Evolutionary conservation across 805 yeast species (phyloP).

Genomic region (Suhomyces xylopsoci): DNA sequence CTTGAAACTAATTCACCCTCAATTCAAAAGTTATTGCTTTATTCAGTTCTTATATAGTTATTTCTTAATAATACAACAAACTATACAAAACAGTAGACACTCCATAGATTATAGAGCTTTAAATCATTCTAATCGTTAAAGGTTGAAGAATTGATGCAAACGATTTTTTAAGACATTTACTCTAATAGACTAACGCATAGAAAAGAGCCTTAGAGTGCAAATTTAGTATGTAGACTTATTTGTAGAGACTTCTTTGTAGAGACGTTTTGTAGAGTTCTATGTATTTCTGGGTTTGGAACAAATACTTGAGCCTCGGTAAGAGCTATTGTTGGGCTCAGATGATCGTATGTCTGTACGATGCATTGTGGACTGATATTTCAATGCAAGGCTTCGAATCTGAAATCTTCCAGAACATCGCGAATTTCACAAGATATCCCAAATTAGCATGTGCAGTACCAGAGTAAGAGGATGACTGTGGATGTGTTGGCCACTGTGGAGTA

Average conservation of each 20-base stretch:
- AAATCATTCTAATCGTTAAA: too few relatives aligned
- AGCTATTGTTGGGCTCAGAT: not conserved
- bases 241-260: too few relatives aligned
- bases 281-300: not conserved
- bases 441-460: not conserved
- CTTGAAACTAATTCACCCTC: too few relatives aligned
- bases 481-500: not conserved
- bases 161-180: too few relatives aligned
- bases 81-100: too few relatives aligned
- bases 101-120: too few relatives aligned
- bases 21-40: not conserved
- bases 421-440: not conserved
- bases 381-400: not conserved
- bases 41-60: not conserved
- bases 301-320: not conserved
- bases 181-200: too few relatives aligned
- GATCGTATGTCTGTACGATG: not conserved
- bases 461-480: not conserved
- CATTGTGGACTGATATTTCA: not conserved
- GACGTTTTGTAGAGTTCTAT: too few relatives aligned
- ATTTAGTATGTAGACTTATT: too few relatives aligned
- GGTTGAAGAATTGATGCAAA: too few relatives aligned
- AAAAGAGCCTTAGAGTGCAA: too few relatives aligned
- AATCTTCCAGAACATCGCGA: not conserved
- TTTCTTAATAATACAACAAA: not conserved